These are phyloP conservation scores for Massarina eburnea DNA, from an alignment of 2,329 filamentous ascomycete genomes.

Conservation along the genomic window DNA sequence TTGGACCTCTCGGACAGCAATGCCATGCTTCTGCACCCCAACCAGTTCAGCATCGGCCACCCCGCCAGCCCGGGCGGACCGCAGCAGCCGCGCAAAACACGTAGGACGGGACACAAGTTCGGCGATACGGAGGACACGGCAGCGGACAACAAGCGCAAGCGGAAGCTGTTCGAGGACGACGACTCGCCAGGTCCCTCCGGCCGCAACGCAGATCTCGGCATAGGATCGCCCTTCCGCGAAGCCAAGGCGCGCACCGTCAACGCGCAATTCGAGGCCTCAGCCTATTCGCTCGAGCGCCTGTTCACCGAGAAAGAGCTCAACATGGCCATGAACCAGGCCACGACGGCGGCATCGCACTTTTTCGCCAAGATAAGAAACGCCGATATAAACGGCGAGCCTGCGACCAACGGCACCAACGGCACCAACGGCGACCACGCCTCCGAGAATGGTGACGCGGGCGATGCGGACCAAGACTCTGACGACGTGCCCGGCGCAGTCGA, in stretches of 20 bases:
- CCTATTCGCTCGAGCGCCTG: conserved; percentile 64
- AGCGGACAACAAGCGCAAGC: conserved; percentile 59
- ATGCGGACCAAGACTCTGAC: conserved; percentile 40
- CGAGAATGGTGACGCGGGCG: conserved; percentile 41
- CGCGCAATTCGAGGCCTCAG: conserved; percentile 59
- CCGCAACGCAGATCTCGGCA: conserved; percentile 51
- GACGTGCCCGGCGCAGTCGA: conserved; percentile 51
- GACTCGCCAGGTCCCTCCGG: conserved; percentile 59
- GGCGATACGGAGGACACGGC: conserved; percentile 51
- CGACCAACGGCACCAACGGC: conserved; percentile 37
- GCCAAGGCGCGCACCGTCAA: conserved; percentile 55
- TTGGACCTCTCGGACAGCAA: conserved; percentile 68
- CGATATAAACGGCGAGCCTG: conserved; percentile 28
- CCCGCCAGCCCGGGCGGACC: conserved; percentile 64
- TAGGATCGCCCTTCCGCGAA: conserved; percentile 54
- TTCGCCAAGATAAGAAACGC: conserved; percentile 57
- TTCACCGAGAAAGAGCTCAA: conserved; percentile 69
- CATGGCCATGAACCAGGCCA: conserved; percentile 62
- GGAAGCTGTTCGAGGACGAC: conserved; percentile 60
- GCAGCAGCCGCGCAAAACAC: conserved; percentile 63
- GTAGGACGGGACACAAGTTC: conserved; percentile 61
- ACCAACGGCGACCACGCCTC: conserved; percentile 40
- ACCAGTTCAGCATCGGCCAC: conserved; percentile 66
- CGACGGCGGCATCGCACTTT: conserved; percentile 59
- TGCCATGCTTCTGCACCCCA: conserved; percentile 64